Conservation (phyloP, 495 filamentous ascomycete species). For the Penicillium odoratum region DNA sequence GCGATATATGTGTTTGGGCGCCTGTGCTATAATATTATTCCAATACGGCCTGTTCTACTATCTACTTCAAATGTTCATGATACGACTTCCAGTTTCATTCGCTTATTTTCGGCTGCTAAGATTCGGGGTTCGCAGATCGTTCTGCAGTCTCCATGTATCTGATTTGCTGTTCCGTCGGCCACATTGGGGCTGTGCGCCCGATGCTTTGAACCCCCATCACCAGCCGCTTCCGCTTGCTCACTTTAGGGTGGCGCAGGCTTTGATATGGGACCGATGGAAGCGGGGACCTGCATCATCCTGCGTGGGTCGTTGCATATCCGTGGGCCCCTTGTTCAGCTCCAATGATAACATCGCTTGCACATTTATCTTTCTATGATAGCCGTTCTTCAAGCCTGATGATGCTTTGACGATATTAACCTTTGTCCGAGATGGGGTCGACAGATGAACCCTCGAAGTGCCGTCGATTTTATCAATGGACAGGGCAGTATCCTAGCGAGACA, state of each 20-base stretch:
- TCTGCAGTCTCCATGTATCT: background rate
- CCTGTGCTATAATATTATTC: slow-evolving; percentile 29
- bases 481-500: background rate
- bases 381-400: background rate
- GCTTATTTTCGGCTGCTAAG: background rate
- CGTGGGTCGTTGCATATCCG: background rate
- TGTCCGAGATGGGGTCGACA: background rate
- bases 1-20: slow-evolving; percentile 25
- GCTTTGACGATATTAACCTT: background rate
- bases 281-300: slow-evolving; percentile 10
- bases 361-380: background rate
- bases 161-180: background rate
- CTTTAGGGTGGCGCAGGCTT: slow-evolving; percentile 7
- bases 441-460: background rate
- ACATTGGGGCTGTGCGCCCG: slow-evolving; percentile 11
- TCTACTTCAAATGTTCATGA: background rate
- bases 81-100: slow-evolving; percentile 26
- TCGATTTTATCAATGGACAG: background rate
- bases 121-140: background rate
- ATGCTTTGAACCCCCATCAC: slow-evolving; percentile 3
- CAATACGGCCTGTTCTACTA: slow-evolving; percentile 4
- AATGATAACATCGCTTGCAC: background rate
- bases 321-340: background rate
- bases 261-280: background rate
- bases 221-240: background rate